These are phyloP conservation scores for Agaricus subrufescens DNA, from an alignment of 768 basidiomycete genomes.

Conservation along the genomic window DNA sequence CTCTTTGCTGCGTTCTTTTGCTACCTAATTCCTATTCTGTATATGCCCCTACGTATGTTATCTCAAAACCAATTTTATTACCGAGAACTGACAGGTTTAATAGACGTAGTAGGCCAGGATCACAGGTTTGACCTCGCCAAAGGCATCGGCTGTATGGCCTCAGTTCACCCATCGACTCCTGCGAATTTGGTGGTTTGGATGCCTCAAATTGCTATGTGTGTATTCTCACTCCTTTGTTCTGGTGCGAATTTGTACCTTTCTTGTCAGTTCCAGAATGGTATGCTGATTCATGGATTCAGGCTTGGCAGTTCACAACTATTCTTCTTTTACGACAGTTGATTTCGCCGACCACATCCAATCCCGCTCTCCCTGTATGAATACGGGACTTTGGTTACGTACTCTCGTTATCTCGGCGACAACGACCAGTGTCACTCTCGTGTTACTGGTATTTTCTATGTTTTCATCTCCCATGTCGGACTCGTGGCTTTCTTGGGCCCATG, in stretches of 20 bases:
- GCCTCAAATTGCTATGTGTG: constrained; percentile 39
- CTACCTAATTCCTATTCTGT: constrained; percentile 49
- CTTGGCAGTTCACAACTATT: constrained; percentile 29
- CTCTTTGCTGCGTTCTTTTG: constrained; percentile 45
- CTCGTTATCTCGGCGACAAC: constrained; percentile 44
- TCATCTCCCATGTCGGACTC: constrained; percentile 24
- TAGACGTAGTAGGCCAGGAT: constrained; percentile 56
- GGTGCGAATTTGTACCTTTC: constrained; percentile 23
- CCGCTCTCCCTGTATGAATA: constrained; percentile 32
- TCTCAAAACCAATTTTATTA: neutral
- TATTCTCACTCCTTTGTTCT: constrained; percentile 34
- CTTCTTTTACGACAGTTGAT: constrained; percentile 15
- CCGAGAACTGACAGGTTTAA: neutral
- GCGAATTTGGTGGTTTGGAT: constrained; percentile 40
- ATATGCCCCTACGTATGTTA: constrained; percentile 55
- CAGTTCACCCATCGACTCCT: constrained; percentile 38
- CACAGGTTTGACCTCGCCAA: constrained; percentile 59
- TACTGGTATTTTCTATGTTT: constrained; percentile 34
- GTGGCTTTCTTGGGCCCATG: constrained; percentile 42
- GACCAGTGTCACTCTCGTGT: constrained; percentile 34
- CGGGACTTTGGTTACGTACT: constrained; percentile 52
- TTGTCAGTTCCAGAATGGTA: neutral
- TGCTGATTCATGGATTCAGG: constrained; percentile 16
- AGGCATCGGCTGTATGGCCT: constrained; percentile 51
- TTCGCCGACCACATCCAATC: constrained; percentile 34